phyloP scores from a whole-genome alignment of 768 basidiomycete genomes.

The Mycena leptocephala region DNA sequence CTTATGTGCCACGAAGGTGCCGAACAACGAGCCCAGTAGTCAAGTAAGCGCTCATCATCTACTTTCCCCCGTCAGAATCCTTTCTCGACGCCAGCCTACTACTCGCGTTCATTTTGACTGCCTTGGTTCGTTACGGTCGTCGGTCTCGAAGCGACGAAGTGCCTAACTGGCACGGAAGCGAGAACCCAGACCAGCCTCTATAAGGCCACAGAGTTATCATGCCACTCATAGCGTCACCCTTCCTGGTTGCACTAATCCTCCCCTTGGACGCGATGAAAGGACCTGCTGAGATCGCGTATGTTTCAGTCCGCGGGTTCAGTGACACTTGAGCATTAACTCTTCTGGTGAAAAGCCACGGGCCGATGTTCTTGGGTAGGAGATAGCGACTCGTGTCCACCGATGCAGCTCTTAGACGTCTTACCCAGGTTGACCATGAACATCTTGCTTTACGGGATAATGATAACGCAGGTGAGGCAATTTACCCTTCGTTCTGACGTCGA shows the following conservation, averaged over 20 bases:
- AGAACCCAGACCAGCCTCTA: slow-evolving; percentile 24
- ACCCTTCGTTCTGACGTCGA: background rate
- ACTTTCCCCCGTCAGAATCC: background rate
- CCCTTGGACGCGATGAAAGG: slow-evolving; percentile 3
- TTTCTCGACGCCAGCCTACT: background rate
- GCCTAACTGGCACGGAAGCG: slow-evolving; percentile 22
- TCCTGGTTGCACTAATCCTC: slow-evolving; percentile 6
- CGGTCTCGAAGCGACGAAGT: slow-evolving; percentile 15
- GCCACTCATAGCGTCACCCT: slow-evolving; percentile 22
- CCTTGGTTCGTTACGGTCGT: background rate
- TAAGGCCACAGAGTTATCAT: slow-evolving; percentile 28
- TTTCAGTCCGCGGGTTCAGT: background rate
- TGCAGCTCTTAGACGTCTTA: background rate
- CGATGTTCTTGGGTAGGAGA: slow-evolving; percentile 22
- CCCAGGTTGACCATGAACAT: slow-evolving; percentile 35
- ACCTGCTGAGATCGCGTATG: slow-evolving; percentile 35
- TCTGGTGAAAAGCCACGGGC: slow-evolving; percentile 21
- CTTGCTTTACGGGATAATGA: slow-evolving; percentile 42
- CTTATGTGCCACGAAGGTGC: background rate
- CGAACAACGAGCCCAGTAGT: background rate
- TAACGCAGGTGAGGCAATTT: slow-evolving; percentile 25
- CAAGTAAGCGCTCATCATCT: background rate
- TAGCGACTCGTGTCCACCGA: background rate
- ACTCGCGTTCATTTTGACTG: slow-evolving; percentile 20
- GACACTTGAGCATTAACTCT: background rate